Percentiles rank a stretch among this genome's conserved stretches.
Conservation (phyloP, 2,329 filamentous ascomycete genomes). For the Chaetomiaceae sp. region DNA sequence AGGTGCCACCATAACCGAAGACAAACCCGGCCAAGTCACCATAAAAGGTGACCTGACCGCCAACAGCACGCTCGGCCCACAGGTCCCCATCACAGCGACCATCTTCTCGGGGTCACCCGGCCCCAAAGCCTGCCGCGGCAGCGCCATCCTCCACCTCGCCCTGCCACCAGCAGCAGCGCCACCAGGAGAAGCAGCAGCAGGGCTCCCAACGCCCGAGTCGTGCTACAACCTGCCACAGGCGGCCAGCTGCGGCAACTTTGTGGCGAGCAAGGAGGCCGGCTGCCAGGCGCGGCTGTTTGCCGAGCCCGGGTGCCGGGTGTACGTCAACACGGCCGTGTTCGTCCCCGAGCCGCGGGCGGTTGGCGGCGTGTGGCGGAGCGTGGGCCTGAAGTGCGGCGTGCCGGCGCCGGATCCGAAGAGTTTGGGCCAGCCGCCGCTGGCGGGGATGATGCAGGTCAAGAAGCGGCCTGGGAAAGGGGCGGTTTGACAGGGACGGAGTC, state of each 20-base stretch:
- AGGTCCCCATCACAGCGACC: constrained; percentile 43
- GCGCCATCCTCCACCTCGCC: constrained; percentile 24
- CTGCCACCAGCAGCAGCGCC: constrained; percentile 20
- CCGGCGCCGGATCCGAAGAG: constrained; percentile 20
- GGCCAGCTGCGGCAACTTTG: constrained; percentile 32
- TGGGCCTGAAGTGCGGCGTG: constrained; percentile 32
- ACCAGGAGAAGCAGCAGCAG: constrained; percentile 18
- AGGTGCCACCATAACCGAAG: constrained; percentile 20
- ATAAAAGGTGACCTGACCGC: constrained; percentile 37
- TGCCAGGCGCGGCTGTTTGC: constrained; percentile 34
- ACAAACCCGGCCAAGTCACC: constrained; percentile 26
- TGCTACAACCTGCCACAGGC: constrained; percentile 32
- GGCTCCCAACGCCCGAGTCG: constrained; percentile 21
- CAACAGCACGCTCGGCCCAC: constrained; percentile 35
- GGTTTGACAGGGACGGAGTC: too few relatives aligned
- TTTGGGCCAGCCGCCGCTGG: constrained; percentile 24
- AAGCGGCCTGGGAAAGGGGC: not conserved
- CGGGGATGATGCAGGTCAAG: constrained; percentile 14
- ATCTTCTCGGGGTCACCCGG: constrained; percentile 35
- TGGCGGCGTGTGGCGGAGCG: constrained; percentile 31
- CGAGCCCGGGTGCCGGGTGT: constrained; percentile 30
- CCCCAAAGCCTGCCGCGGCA: constrained; percentile 32
- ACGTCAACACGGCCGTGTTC: constrained; percentile 34
- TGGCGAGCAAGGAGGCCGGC: constrained; percentile 33
- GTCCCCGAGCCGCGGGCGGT: constrained; percentile 29